Percentiles rank a stretch among this genome's conserved stretches.
These are phyloP conservation scores for Penicilliopsis zonata DNA, from an alignment of 495 filamentous ascomycete species.

Conservation along the genomic window DNA sequence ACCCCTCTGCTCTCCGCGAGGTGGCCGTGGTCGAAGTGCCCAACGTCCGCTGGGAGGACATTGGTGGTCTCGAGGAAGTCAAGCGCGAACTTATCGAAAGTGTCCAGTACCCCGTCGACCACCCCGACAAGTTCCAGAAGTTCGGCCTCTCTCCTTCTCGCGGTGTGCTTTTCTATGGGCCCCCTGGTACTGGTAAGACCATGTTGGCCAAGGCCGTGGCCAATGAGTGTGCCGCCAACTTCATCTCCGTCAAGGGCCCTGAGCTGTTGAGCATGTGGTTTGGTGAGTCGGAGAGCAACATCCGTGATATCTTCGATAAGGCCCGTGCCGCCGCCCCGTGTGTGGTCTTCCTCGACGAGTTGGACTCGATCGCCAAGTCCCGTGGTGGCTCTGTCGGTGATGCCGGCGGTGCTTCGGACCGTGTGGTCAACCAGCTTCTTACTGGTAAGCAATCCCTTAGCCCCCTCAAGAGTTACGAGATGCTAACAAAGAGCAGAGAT, in stretches of 20 bases:
- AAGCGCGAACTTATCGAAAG: constrained; percentile 99
- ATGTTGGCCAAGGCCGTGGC: constrained; percentile 98
- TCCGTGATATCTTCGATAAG: constrained; percentile 99
- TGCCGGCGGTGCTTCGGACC: constrained; percentile 95
- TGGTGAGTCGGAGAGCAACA: constrained; percentile 99
- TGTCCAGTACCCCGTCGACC: constrained; percentile 98
- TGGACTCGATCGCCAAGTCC: constrained; percentile 98
- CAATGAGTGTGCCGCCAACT: constrained; percentile 98
- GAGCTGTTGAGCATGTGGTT: constrained; percentile 99
- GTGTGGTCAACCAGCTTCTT: constrained; percentile 98
- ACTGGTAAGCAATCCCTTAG: constrained; percentile 55
- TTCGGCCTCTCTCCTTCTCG: constrained; percentile 96
- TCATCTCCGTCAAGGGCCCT: constrained; percentile 97
- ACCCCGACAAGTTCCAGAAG: constrained; percentile 99
- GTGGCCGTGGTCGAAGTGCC: constrained; percentile 98
- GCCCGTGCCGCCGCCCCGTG: constrained; percentile 96
- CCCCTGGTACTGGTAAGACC: constrained; percentile 99
- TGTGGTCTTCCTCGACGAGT: constrained; percentile 96
- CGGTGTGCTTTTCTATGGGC: constrained; percentile 97
- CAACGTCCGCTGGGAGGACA: constrained; percentile 99
- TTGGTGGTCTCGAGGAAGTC: constrained; percentile 95
- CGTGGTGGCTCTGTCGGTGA: constrained; percentile 95
- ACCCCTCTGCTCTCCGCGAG: constrained; percentile 96
- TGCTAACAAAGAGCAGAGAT: constrained; percentile 63
- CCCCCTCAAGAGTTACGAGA: constrained; percentile 1